A percentile compares a stretch with the other conserved stretches of the same genome.
Conservation (phyloP, 768 basidiomycete genomes). For the Tricholoma saponaceum region DNA sequence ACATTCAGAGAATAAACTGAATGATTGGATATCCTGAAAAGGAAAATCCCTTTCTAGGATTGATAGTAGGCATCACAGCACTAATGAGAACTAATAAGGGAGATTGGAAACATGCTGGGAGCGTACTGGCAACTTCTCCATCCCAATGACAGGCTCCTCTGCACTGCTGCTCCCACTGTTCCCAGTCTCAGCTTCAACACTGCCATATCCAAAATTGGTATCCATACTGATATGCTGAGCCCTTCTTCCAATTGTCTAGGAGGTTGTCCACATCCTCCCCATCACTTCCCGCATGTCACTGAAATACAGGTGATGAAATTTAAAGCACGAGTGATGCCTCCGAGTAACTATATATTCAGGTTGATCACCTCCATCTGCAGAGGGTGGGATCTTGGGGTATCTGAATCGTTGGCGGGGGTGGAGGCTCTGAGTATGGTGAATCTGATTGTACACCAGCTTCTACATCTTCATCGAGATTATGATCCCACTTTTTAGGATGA, state of each 20-base stretch:
- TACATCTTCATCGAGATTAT: constrained; percentile 2
- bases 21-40: no score
- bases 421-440: background rate
- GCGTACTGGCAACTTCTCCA: background rate
- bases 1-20: no score
- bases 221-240: constrained; percentile 13
- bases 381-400: background rate
- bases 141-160: background rate
- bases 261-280: background rate
- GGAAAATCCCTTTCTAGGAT: no score
- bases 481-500: no score
- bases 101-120: no score
- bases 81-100: no score
- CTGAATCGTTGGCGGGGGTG: background rate
- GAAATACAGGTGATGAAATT: background rate
- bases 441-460: constrained; percentile 1
- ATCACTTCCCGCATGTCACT: background rate
- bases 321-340: background rate
- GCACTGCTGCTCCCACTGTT: background rate
- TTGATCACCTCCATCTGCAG: background rate
- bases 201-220: constrained; percentile 23
- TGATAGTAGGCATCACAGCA: no score
- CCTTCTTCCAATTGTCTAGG: background rate
- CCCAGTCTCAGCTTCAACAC: constrained; percentile 10
- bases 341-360: background rate